Evolutionary conservation across 2,329 filamentous ascomycete species (phyloP).

Genomic region (Aureobasidium zeae): DNA sequence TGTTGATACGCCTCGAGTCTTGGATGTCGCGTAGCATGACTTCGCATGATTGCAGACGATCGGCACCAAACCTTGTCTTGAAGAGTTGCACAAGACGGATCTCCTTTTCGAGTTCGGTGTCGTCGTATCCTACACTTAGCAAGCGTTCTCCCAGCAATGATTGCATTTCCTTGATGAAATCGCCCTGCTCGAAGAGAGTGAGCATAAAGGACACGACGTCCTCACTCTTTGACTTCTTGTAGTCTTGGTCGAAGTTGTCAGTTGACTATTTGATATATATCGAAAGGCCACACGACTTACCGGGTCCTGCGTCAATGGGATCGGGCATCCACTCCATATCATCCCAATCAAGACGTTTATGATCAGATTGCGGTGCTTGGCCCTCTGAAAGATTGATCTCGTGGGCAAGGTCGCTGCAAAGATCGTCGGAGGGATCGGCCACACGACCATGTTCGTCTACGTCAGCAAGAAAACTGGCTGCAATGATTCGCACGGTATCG

Average conservation of each 20-base stretch:
- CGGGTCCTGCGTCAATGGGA: slow-evolving; percentile 78
- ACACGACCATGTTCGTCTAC: slow-evolving; percentile 37
- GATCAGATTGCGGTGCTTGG: slow-evolving; percentile 35
- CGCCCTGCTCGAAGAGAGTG: slow-evolving; percentile 76
- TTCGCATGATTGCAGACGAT: slow-evolving; percentile 80
- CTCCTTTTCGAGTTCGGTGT: slow-evolving; percentile 63
- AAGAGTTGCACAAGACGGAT: slow-evolving; percentile 75
- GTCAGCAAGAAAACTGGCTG: slow-evolving; percentile 61
- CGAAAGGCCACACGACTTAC: background rate
- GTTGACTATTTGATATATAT: background rate
- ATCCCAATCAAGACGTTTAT: slow-evolving; percentile 64
- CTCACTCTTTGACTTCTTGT: slow-evolving; percentile 76
- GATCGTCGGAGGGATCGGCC: slow-evolving; percentile 38
- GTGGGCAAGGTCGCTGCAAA: slow-evolving; percentile 56
- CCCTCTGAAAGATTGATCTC: slow-evolving; percentile 55
- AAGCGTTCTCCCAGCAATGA: slow-evolving; percentile 79
- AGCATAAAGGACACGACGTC: slow-evolving; percentile 90
- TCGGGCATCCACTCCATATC: slow-evolving; percentile 92
- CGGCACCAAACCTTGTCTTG: slow-evolving; percentile 80
- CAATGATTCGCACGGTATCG: slow-evolving; percentile 69
- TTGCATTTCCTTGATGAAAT: slow-evolving; percentile 93
- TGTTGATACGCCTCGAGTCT: slow-evolving; percentile 61
- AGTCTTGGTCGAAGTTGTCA: slow-evolving; percentile 40
- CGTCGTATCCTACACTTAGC: slow-evolving; percentile 47
- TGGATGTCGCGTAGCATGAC: slow-evolving; percentile 94